Evolutionary conservation across 768 basidiomycete genomes (phyloP), one percentile per base, ranked within the genome.

Genomic region (Suillus subaureus): DNA sequence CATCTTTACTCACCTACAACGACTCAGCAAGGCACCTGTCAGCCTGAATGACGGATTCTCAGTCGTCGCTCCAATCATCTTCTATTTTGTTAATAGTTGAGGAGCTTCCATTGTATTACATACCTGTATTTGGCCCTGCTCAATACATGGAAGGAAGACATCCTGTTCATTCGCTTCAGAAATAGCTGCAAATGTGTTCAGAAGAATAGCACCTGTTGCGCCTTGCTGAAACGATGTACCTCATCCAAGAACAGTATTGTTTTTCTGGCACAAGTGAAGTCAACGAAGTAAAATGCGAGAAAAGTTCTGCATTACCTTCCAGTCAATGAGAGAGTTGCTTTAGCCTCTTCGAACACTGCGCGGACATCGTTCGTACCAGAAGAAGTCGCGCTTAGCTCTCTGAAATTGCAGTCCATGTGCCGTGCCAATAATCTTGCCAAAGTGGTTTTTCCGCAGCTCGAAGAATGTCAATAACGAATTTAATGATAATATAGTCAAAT

Each of bases 31-130:
- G 13, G 92, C 88, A 39, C 87, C 82, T 21, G 88, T 91, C 39
- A 93, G 75, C 69, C 90, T 92, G 79, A 96, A 96, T 0, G 91
- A 93, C 1, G 93, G 93, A 67, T 96, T 96, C 75, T 96, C 94
- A 1, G 93, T 95, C 4, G 93, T 96, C 1, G 93, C 92, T 33
- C 92, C 92, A 70, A 94, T 85, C 35, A 93, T 78, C 86, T 90
- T 16, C 21, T 23, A 18, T 16, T 33, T 23, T 28, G 40, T 35
- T 39, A 65, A 40, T 67, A 49, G 64, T 12, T 37, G 33, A 45
- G 28, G 58, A 63, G 61, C 61, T 26, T n/a, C 62, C 42, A 64
- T 40, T 51, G 40, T 28, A 54, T 28, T 18, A 47, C 23, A 43
- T 55, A 87, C 87, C 77, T 90, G 90, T 31, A 94, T 85, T 67